Evolutionary conservation across 345 rosid species (phyloP), one percentile per base, ranked within the genome.

Genomic region (Passiflora organensis): DNA sequence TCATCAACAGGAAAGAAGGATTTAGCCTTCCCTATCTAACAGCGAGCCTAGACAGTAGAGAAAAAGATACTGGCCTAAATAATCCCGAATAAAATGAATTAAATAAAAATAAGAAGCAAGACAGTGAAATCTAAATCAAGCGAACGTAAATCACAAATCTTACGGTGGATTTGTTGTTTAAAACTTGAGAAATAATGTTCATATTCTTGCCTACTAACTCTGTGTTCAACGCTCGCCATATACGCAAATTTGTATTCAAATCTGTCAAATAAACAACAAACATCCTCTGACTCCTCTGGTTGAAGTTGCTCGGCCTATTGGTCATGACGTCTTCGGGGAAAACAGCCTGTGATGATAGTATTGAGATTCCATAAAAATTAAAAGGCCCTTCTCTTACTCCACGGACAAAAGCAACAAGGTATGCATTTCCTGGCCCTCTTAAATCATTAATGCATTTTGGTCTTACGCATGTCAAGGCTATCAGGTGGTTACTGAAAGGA

Each of bases 401-500:
- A 3, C 43, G 43, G 32, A 75, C 83, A 59, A 60, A 60, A 64
- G 83, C 78, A 11, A 79, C 13, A 52, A 60, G 5, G 37, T 50
- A 65, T 20, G 78, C 52, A 2, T 8, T 8, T n/a, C 76, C 72
- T 0, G 10, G 10, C 68, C 75, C 56, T 37, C 36, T 46, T 46
- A 80, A 54, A 14, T 82, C 85, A 22, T 67, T 60, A 15, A 21
- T 72, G 11, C 54, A 19, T 72, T 65, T 63, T 2, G 81, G 85
- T 41, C 62, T 69, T 15, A 32, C 63, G 42, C 69, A 56, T 2
- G 80, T 46, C 21, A 82, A 18, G 19, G 76, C 8, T 13, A 80
- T 34, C 14, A 80, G 41, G 46, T 77, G 84, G 10, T 78, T 76
- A 4, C 73, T 78, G 63, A 66, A 37, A 20, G 79, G 73, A 55